Evolutionary conservation across 2,329 filamentous ascomycete genomes (phyloP), one percentile per base, ranked within the genome.

Genomic region (Amesomyces nigricolor): DNA sequence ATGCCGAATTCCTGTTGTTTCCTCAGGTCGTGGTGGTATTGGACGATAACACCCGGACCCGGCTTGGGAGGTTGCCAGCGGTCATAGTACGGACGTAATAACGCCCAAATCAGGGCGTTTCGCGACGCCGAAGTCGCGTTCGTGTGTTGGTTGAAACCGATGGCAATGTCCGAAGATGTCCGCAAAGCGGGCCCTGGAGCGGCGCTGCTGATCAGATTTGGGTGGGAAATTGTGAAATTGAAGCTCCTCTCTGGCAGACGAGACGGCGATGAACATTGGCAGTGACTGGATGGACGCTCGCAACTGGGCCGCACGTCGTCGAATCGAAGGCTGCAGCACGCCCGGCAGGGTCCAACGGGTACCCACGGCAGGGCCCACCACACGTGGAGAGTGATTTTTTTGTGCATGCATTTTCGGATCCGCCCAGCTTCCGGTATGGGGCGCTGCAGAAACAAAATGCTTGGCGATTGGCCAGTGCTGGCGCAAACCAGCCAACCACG

Each of bases 131-230:
- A 22, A n/a, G 19, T 54, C 22, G 46, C 37, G 43, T 26, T 54
- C 22, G 46, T 30, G 43, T 26, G 13, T 44, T 35, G 22, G 14
- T 39, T 44, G 32, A 45, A 35, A n/a, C 26, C 32, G 40, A 37
- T 38, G n/a, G 49, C 17, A 56, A 58, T 56, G 46, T 58, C 57
- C 57, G 57, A 58, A 29, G 26, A 43, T 47, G 53, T 40, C 53
- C 53, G 42, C 46, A 47, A 56, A 46, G 53, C 53, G 57, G 56
- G 39, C 47, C 50, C 43, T 9, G 39, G 39, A 22, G n/a, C 32
- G 32, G 32, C 13, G 10, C 55, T 47, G 46, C 51, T 53, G 51
- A 37, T 39, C 30, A 19, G 30, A 45, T 11, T 43, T 5, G 40
- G 32, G 32, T 38, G 51, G 52, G 52, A 52, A 52, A 43, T 52